Evolutionary conservation across 1,284 basidiomycete species (phyloP), one percentile per base, ranked within the genome.

Genomic region (Fomitopsis schrenkii): DNA sequence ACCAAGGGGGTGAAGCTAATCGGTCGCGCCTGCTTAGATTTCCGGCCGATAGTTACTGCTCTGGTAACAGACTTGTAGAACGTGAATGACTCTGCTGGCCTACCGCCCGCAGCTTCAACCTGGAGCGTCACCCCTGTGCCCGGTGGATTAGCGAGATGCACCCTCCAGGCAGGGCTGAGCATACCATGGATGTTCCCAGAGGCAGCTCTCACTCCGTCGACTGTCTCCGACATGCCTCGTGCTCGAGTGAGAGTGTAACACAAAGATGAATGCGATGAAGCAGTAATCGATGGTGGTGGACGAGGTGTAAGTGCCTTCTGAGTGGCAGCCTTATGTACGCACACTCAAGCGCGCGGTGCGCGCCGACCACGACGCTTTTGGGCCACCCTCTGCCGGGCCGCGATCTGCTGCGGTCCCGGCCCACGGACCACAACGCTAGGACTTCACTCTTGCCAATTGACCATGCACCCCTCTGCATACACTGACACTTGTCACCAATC

Each of bases 31-130:
- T 60, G 62, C 33, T 67, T 62, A 0, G 75, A 71, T 45, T 80
- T 80, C 55, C 86, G 83, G 26, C 86, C 86, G 63, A 88, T 82
- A 55, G 79, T 75, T n/a, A 87, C 73, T 42, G 80, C 78, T 33
- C 74, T 74, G 26, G 78, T 77, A 42, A 72, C 72, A 19, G 73
- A 57, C 66, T 81, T 80, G 64, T 70, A 72, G 71, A 83, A 86
- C 1, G 73, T 73, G 61, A 85, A 64, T 12, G 67, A 64, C 61
- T 76, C 75, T 4, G 74, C 69, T 9, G 74, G 68, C 46, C 77
- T 72, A 26, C 70, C 66, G 57, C 71, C 77, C 54, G 72, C 72
- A 66, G 74, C 75, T 67, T 83, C 79, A 69, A 85, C 74, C 65
- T 80, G 77, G 54, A 86, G 70, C 38, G 74, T 72, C 61, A 84